Evolutionary conservation across 2,329 filamentous ascomycete genomes (phyloP), one percentile per base, ranked within the genome.

Genomic region (Ascochyta viciae-villosae): DNA sequence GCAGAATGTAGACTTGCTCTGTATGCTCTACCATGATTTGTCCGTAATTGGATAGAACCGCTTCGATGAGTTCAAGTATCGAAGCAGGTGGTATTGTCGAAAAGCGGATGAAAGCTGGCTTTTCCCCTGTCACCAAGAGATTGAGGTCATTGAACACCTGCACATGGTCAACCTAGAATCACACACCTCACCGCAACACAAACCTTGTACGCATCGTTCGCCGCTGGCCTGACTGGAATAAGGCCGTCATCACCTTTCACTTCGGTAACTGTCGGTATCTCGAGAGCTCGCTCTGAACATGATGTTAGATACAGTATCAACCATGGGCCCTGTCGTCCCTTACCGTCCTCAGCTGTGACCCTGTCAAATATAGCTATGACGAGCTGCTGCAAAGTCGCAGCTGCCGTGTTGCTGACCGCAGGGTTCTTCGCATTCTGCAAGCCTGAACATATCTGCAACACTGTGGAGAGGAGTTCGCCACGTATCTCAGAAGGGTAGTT

Each of bases 361-460:
- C 96, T 95, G 73, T 98, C 95, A 76, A 97, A 98, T 0, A 96
- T 90, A 0, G 91, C 89, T 29, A 95, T 91, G 7, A 98, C 88
- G 13, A 99, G 84, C 75, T 98, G 95, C 76, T 97, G 94, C 50
- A 99, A 80, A 2, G 95, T 98, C n/a, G 95, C 95, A 24, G 94
- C 92, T 9, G 95, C 95, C 1, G 96, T 98, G 67, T 96, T 96
- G 72, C 94, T 96, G 65, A 99, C 92, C 47, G 96, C 92, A 24
- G 89, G 87, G 78, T 93, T 96, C 78, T 97, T 98, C 76, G 90
- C 95, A 53, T 87, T 89, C 76, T 98, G 93, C 44, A 99, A 78
- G 46, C 91, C 89, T 58, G 95, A 95, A 77, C 95, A 98, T 72
- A 96, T 91, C 72, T 96, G 93, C 63, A 99, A 78, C 0, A 91